Conservation (phyloP, 208 protist genomes). For the Acanthamoeba polyphaga region DNA sequence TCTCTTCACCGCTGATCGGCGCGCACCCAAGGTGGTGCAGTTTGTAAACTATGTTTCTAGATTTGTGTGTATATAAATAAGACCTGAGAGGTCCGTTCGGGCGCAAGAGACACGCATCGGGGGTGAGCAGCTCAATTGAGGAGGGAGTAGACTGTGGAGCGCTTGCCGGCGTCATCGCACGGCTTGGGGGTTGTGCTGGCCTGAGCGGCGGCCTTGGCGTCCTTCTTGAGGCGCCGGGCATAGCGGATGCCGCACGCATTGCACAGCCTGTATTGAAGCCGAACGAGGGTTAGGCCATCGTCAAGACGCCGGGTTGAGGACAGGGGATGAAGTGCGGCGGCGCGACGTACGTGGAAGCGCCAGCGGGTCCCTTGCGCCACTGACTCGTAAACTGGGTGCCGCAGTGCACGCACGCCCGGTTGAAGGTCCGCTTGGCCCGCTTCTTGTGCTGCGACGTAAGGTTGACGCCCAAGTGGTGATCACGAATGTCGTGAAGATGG, state of each 20-base stretch:
- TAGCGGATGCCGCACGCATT: slow-evolving; percentile 24
- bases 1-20: too few relatives aligned
- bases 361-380: slow-evolving; percentile 6
- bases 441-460: not conserved
- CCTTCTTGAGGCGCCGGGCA: not conserved
- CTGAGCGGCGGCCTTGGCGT: not conserved
- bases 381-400: slow-evolving; percentile 3
- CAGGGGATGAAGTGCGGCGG: too few relatives aligned
- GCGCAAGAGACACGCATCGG: too few relatives aligned
- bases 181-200: not conserved
- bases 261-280: not conserved
- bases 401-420: slow-evolving; percentile 25
- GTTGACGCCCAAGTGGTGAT: not conserved
- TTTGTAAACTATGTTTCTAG: too few relatives aligned
- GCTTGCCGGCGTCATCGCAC: not conserved
- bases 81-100: too few relatives aligned
- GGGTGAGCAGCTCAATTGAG: not conserved
- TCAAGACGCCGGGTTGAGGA: too few relatives aligned
- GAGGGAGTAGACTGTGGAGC: not conserved
- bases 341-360: not conserved
- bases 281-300: too few relatives aligned
- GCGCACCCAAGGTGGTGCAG: too few relatives aligned
- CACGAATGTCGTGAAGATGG: not conserved
- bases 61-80: too few relatives aligned
- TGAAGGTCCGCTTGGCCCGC: slow-evolving; percentile 38